Evolutionary conservation across 352 stramenopile species (phyloP).

Genomic region (Globisporangium barbulae): DNA sequence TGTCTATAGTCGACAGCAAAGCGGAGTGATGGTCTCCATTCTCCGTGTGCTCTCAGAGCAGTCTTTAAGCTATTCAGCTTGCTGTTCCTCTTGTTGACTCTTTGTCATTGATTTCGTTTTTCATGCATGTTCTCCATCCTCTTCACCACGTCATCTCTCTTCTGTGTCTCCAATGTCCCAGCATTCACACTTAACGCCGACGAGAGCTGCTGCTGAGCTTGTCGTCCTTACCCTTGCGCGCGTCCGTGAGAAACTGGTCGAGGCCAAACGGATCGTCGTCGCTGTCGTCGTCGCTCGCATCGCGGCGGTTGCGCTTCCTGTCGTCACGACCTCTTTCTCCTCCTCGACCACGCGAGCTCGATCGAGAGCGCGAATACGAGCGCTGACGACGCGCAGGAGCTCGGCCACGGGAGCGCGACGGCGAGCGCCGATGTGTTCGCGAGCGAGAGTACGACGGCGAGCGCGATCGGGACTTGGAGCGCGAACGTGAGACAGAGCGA

Average conservation of each 20-base stretch:
- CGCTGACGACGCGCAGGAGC: conserved; percentile 5
- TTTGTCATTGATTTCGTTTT: not conserved
- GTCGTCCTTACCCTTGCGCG: conserved; percentile 39
- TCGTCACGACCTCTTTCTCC: conserved; percentile 21
- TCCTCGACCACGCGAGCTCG: conserved; percentile 26
- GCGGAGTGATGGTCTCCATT: no score
- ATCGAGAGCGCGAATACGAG: conserved; percentile 37
- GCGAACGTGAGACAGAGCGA: conserved; percentile 92
- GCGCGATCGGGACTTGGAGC: conserved; percentile 17
- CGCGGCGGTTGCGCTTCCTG: conserved; percentile 46
- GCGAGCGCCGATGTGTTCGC: conserved; percentile 20
- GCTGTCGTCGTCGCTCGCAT: conserved; percentile 42
- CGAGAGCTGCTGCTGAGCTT: conserved; percentile 23
- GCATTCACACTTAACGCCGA: conserved; percentile 22
- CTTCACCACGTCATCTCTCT: not conserved
- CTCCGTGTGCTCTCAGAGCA: no score
- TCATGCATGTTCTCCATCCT: not conserved
- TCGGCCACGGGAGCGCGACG: conserved; percentile 23
- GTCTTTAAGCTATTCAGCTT: not conserved
- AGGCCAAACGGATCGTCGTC: conserved; percentile 81
- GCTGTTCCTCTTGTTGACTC: not conserved
- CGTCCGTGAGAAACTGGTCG: conserved; percentile 81
- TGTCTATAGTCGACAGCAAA: no score
- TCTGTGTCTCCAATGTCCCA: not conserved
- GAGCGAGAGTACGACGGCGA: conserved; percentile 63